Evolutionary conservation across 2,329 filamentous ascomycete species (phyloP), one percentile per base, ranked within the genome.

Genomic region (Talaromyces sp.): DNA sequence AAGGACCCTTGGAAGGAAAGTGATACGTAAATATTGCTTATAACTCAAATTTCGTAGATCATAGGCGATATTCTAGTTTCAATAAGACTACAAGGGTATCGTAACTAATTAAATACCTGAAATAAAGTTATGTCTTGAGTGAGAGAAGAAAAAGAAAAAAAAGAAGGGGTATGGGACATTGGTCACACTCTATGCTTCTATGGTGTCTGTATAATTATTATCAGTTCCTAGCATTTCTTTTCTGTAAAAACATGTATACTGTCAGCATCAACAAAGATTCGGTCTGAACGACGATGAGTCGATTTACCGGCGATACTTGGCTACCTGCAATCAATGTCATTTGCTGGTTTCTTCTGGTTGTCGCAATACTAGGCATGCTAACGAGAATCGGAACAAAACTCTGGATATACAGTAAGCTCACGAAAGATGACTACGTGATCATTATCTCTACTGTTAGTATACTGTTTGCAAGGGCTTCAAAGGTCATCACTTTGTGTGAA

Each of bases 201-300:
- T 27, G 27, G 27, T 27, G 27, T 6, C 27, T 27, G 27, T 27
- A 27, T 6, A 27, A 27, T 6, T 27, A 3, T 27, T 27, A 27
- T 27, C 27, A 27, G 6, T 27, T 27, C 27, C 3, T 27, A 27
- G 27, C 27, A 27, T 4, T 27, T 27, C 27, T 27, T 27, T 27
- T 27, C 27, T 27, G 27, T 27, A 27, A 6, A 27, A 3, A 6
- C 27, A 27, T 27, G 27, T 4, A 27, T 52, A 52, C 33, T 27
- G 14, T 33, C 49, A 14, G 14, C 33, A n/a, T 47, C 41, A 37
- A 10, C 24, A 49, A 33, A 49, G 13, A 43, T 19, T 19, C 31
- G 6, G 6, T 8, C 39, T 61, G 27, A 60, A 3, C 87, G 27
- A 64, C 85, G 88, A 66, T 63, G 60, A 27, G 47, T 41, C 24